Base-by-base conservation (phyloP, 208 protist species). In the Tritrichomonas musculus region DNA sequence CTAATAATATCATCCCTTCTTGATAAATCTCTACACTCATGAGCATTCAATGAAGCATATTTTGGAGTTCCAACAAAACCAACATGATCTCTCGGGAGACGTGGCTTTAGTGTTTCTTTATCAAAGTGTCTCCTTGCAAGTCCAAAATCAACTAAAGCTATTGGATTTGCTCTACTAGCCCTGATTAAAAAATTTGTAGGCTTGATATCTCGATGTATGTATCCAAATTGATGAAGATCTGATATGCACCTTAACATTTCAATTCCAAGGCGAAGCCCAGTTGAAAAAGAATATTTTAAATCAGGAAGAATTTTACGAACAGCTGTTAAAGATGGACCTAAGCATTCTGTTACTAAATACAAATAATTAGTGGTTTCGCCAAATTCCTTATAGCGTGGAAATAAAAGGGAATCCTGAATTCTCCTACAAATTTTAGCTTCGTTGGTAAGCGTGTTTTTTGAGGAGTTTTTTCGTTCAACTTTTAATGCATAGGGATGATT, bases 141-240 rank as follows among this genome's bases (percentile, higher is more conserved):
- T 2, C 77, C 77, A 47, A 88, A 88, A 57, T 88, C 77, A 27
- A 88, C 57, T 27, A 88, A 57, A 88, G 57, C 77, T 57, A 88
- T 53, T 36, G 41, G 73, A 50, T 30, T 82, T 17, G 4, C 41
- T 50, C 41, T 82, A 82, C 33, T 82, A n/a, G 33, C 33, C 3
- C 73, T 30, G 5, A 53, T 33, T 39, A 88, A 17, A 30, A 88
- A 88, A 39, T 88, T 88, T 39, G n/a, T 57, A 9, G 77, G 77
- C 39, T 88, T 88, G 0, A 88, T 49, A 57, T 88, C 77, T 22
- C 77, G 9, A 39, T 88, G 77, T 57, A 88, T 39, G 30, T 39
- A 88, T 8, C 77, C 77, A 33, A n/a, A 53, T 36, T 33, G 8
- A 30, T 88, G 77, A 44, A 88, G 36, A 30, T 88, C 44, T n/a